Percentiles rank a stretch among this genome's conserved stretches.
Evolutionary conservation across 257 asterid genomes (phyloP).

Genomic region (Petunia secreta): DNA sequence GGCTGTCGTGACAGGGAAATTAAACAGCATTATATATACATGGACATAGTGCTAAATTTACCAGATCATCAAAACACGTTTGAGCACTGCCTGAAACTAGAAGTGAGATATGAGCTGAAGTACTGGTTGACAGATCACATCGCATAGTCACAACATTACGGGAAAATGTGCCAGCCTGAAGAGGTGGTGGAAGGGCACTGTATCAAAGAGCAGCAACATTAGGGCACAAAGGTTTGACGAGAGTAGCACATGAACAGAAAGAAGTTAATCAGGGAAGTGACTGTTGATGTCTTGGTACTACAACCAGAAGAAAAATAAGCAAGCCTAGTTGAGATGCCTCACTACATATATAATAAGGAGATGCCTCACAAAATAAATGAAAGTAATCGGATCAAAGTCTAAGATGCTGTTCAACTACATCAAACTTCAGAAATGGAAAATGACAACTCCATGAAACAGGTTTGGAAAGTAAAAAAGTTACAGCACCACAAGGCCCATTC

Average conservation of each 20-base stretch:
- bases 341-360: too few species aligned
- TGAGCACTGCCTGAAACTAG: slow-evolving; percentile 97
- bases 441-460: slow-evolving; percentile 23
- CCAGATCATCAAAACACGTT: slow-evolving; percentile 97
- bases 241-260: slow-evolving; percentile 13
- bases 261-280: slow-evolving; percentile 13
- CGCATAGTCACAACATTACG: slow-evolving; percentile 99
- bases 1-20: not conserved
- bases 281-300: not conserved
- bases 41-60: slow-evolving; percentile 24
- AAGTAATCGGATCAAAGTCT: not conserved
- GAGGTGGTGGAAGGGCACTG: slow-evolving; percentile 99
- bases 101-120: slow-evolving; percentile 92
- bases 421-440: slow-evolving; percentile 17
- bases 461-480: not conserved
- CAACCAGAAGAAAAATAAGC: slow-evolving; percentile 23
- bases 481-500: not conserved
- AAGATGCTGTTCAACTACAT: not conserved
- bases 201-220: slow-evolving; percentile 30
- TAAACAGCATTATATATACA: slow-evolving; percentile 4
- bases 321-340: slow-evolving; percentile 15
- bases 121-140: slow-evolving; percentile 91
- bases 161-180: slow-evolving; percentile 91
- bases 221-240: slow-evolving; percentile 3
- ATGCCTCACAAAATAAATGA: slow-evolving; percentile 13